Evolutionary conservation across 2,329 filamentous ascomycete species (phyloP).

Genomic region (Aspergillus pseudoviridinutans): DNA sequence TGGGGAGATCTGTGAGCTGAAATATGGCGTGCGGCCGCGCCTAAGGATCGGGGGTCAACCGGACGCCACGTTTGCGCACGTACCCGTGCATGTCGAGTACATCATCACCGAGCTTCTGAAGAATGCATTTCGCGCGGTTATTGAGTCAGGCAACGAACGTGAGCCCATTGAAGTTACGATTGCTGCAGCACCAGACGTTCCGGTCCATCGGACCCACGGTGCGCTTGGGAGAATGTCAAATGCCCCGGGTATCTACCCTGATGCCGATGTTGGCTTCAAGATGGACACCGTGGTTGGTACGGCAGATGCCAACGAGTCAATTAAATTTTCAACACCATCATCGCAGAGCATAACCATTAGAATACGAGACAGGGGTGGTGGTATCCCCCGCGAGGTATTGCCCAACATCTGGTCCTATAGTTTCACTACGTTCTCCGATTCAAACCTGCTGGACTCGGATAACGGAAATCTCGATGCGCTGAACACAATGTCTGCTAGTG

Average conservation of each 20-base stretch:
- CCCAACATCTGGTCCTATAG: slow-evolving; percentile 94
- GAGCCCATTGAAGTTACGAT: slow-evolving; percentile 92
- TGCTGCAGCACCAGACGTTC: slow-evolving; percentile 61
- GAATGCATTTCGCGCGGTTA: slow-evolving; percentile 90
- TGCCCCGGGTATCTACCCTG: slow-evolving; percentile 11
- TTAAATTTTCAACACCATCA: slow-evolving; percentile 37
- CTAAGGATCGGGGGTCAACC: slow-evolving; percentile 80
- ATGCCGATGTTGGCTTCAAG: slow-evolving; percentile 30
- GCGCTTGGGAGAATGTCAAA: slow-evolving; percentile 22
- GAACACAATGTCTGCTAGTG: slow-evolving; percentile 68
- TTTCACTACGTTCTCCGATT: slow-evolving; percentile 88
- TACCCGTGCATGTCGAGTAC: slow-evolving; percentile 95
- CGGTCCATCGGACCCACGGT: slow-evolving; percentile 40
- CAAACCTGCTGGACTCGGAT: slow-evolving; percentile 48
- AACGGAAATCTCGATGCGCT: slow-evolving; percentile 63
- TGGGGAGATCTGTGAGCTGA: slow-evolving; percentile 92
- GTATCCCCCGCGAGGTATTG: slow-evolving; percentile 78
- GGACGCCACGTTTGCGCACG: slow-evolving; percentile 84
- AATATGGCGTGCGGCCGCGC: slow-evolving; percentile 82
- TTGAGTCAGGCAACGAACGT: slow-evolving; percentile 73
- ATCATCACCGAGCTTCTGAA: slow-evolving; percentile 95
- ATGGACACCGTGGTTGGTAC: slow-evolving; percentile 25
- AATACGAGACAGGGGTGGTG: slow-evolving; percentile 91
- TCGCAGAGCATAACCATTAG: slow-evolving; percentile 87
- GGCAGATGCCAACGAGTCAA: slow-evolving; percentile 29